Evolutionary conservation across 805 yeast genomes (phyloP), one percentile per base, ranked within the genome.

Genomic region (Cyberlindnera americana): DNA sequence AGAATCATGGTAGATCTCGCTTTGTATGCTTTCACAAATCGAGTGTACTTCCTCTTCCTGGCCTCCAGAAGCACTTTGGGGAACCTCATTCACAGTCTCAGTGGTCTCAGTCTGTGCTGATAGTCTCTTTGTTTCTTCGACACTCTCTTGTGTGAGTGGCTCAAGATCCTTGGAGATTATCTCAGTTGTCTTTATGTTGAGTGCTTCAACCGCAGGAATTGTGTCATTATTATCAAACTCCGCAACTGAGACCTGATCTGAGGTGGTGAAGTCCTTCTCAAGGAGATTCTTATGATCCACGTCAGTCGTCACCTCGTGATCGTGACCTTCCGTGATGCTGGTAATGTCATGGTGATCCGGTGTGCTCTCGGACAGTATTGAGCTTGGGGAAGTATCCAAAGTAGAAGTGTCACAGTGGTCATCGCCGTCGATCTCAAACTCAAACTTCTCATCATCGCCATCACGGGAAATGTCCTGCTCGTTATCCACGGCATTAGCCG

Each of bases 401-500:
- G 52, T 48, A 19, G 35, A 35, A 6, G 35, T 42, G 30, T 42
- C 50, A 32, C 26, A 37, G n/a, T 36, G 16, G 8, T 40, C 29
- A 2, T n/a, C 15, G 5, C 18, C 37, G 18, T n/a, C n/a, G n/a
- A 29, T 34, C 29, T 47, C 54, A 37, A 42, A 44, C 16, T 39
- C 46, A 19, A 39, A 41, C 15, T 45, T 49, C 26, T 42, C 46
- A 16, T 53, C 55, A 31, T 46, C 47, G 13, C 53, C 44, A 33
- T 38, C 37, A 16, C 37, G 19, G 18, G 40, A 25, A 3, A 27
- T 11, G n/a, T 32, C 35, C 19, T 32, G 41, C 9, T 40, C 43
- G 9, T 19, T 30, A 17, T 11, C 10, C 11, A 3, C 26, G 18
- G 5, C 30, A 47, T 39, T 17, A 37, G 43, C 35, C n/a, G n/a